These are phyloP conservation scores for Juglanconis sp. DNA, from an alignment of 2,329 filamentous ascomycete species.

Conservation along the genomic window DNA sequence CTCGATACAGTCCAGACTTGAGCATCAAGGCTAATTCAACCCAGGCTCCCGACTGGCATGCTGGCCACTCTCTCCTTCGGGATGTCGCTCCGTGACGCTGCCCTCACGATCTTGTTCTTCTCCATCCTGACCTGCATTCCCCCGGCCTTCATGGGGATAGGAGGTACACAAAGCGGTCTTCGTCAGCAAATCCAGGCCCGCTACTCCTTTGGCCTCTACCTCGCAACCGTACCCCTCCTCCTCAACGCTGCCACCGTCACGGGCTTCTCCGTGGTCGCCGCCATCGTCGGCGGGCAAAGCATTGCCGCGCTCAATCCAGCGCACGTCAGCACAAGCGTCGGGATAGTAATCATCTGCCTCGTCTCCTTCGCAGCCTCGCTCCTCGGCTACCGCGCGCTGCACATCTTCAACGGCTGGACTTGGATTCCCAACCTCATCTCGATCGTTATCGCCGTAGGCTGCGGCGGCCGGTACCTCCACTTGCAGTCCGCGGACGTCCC, in stretches of 20 bases:
- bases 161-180: constrained; percentile 55
- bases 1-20: too few species aligned
- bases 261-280: constrained; percentile 55
- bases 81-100: constrained; percentile 51
- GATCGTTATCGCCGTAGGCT: constrained; percentile 50
- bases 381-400: constrained; percentile 51
- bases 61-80: constrained; percentile 53
- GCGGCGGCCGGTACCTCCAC: constrained; percentile 46
- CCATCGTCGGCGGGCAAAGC: constrained; percentile 53
- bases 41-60: constrained; percentile 55
- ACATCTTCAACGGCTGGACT: constrained; percentile 53
- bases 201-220: constrained; percentile 55
- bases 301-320: constrained; percentile 45
- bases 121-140: constrained; percentile 49
- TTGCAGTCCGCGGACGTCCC: constrained; percentile 39
- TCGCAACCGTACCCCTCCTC: constrained; percentile 48
- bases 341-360: constrained; percentile 54
- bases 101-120: constrained; percentile 59
- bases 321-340: constrained; percentile 48
- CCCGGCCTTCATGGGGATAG: constrained; percentile 53
- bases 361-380: constrained; percentile 53
- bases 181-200: constrained; percentile 60
- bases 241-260: constrained; percentile 56
- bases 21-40: background rate
- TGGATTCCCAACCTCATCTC: constrained; percentile 55